Percentiles rank a stretch among this genome's conserved stretches.
phyloP scores from a whole-genome alignment of 108 stramenopile species.

The Nitzschia inconspicua region DNA sequence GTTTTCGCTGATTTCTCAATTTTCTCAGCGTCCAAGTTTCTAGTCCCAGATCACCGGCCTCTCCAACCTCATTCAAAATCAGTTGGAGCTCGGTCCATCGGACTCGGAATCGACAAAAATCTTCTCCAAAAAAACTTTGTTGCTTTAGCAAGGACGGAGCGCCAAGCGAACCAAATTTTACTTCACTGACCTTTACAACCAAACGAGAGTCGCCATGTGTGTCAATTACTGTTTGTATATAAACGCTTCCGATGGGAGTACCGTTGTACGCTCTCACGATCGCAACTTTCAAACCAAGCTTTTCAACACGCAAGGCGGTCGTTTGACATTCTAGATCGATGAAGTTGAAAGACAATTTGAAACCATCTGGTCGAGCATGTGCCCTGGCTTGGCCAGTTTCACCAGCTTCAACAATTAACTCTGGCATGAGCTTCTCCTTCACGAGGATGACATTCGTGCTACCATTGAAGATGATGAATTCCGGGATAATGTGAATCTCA shows the following conservation, averaged over 20 bases:
- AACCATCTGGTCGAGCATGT: slow-evolving; percentile 7
- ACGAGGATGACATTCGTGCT: slow-evolving; percentile 41
- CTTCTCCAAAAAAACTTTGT: slow-evolving; percentile 44
- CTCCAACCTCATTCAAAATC: slow-evolving; percentile 50
- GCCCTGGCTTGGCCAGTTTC: slow-evolving; percentile 21
- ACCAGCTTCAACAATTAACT: slow-evolving; percentile 30
- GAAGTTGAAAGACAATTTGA: slow-evolving; percentile 31
- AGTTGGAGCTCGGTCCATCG: slow-evolving; percentile 76
- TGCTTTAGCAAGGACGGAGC: slow-evolving; percentile 9
- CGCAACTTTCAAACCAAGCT: slow-evolving; percentile 63
- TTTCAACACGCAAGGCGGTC: slow-evolving; percentile 53
- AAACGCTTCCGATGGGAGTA: slow-evolving; percentile 64
- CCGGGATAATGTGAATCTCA: slow-evolving; percentile 79
- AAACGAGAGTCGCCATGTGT: slow-evolving; percentile 53
- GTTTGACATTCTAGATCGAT: slow-evolving; percentile 51
- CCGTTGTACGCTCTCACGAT: slow-evolving; percentile 46
- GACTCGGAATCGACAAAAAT: slow-evolving; percentile 69
- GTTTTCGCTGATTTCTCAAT: no score
- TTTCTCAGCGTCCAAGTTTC: no score
- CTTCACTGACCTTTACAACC: slow-evolving; percentile 79
- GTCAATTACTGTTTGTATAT: slow-evolving; percentile 77
- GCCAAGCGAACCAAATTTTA: slow-evolving; percentile 25
- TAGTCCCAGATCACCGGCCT: background rate
- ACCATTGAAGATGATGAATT: slow-evolving; percentile 83
- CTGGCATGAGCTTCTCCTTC: slow-evolving; percentile 16